phyloP scores from a whole-genome alignment of 352 stramenopile species.

The Pythium rhizo-oryzae region DNA sequence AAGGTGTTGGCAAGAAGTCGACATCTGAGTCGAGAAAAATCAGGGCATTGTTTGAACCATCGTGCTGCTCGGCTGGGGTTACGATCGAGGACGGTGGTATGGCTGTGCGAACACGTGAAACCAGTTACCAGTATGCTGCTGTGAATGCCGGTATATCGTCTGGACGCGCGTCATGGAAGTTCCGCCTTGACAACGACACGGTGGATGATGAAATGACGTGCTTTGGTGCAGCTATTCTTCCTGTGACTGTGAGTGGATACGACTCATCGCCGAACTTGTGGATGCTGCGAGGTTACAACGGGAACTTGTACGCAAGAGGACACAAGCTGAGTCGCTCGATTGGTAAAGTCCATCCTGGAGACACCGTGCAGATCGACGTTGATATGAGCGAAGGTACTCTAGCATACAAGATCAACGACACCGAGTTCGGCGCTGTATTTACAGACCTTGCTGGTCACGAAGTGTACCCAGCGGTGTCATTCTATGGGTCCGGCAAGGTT shows the following conservation, averaged over 20 bases:
- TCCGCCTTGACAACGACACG: slow-evolving; percentile 87
- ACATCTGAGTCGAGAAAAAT: slow-evolving; percentile 69
- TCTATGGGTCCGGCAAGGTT: slow-evolving; percentile 90
- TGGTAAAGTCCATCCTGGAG: slow-evolving; percentile 88
- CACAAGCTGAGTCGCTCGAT: slow-evolving; percentile 87
- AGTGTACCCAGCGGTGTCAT: slow-evolving; percentile 87
- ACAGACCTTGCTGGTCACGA: slow-evolving; percentile 81
- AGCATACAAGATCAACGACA: slow-evolving; percentile 90
- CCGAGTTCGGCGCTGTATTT: slow-evolving; percentile 86
- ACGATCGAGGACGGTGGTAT: slow-evolving; percentile 76
- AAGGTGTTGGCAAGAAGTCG: slow-evolving; percentile 45
- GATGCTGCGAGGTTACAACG: slow-evolving; percentile 93
- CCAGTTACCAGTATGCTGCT: slow-evolving; percentile 88
- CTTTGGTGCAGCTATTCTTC: slow-evolving; percentile 89
- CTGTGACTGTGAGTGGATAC: slow-evolving; percentile 88
- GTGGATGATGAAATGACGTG: slow-evolving; percentile 93
- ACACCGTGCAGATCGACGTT: slow-evolving; percentile 87
- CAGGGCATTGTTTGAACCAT: slow-evolving; percentile 76
- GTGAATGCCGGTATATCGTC: slow-evolving; percentile 78
- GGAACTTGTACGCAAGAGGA: slow-evolving; percentile 89
- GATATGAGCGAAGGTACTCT: slow-evolving; percentile 89
- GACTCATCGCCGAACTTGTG: slow-evolving; percentile 91
- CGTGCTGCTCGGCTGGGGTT: slow-evolving; percentile 76
- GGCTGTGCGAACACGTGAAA: slow-evolving; percentile 81
- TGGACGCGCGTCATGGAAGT: slow-evolving; percentile 86